Evolutionary conservation across 2,329 filamentous ascomycete species (phyloP).

Genomic region (Aspergillus flavus): DNA sequence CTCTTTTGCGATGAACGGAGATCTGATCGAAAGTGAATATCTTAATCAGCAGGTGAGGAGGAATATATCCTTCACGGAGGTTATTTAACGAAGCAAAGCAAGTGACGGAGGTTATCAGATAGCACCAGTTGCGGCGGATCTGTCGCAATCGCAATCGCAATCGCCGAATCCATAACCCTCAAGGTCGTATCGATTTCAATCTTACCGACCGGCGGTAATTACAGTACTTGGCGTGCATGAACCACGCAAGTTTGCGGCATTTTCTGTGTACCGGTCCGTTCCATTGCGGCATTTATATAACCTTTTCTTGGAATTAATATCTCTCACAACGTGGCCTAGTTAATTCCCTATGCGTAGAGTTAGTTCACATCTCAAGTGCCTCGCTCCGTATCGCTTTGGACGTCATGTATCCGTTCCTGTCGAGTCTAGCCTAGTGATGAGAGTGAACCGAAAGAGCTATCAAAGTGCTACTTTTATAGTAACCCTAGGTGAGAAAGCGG

Average conservation of each 20-base stretch:
- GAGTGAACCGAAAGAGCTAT: background rate
- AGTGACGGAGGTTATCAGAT: background rate
- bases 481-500: background rate
- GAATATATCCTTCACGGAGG: background rate
- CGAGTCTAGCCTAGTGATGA: background rate
- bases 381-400: background rate
- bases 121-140: constrained; percentile 13
- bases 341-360: no score
- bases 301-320: no score
- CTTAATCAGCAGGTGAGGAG: background rate
- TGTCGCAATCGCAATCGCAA: constrained; percentile 26
- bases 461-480: background rate
- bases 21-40: background rate
- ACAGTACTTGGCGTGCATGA: background rate
- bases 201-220: background rate
- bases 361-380: background rate
- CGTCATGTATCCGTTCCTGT: background rate
- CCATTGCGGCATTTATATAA: background rate
- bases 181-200: background rate
- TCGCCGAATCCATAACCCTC: background rate
- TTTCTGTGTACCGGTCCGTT: background rate
- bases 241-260: background rate
- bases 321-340: no score
- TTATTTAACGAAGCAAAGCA: background rate
- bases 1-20: background rate